Percentiles rank a stretch among this genome's conserved stretches.
phyloP scores from a whole-genome alignment of 2,329 filamentous ascomycete genomes.

The Fusarium sp. region DNA sequence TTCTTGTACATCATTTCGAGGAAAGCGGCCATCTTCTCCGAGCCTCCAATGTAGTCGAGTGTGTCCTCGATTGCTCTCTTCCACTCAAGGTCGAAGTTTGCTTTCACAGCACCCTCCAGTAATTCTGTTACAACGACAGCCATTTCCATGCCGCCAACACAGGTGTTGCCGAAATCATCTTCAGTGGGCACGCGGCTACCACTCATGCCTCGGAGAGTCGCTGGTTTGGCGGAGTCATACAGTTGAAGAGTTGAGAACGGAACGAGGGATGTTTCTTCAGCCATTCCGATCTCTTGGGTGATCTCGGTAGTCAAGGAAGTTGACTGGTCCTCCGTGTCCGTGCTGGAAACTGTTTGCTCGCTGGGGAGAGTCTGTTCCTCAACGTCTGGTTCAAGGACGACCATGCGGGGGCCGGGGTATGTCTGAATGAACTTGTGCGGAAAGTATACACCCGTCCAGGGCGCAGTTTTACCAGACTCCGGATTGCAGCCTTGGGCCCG shows the following conservation, averaged over 20 bases:
- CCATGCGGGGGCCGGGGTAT: conserved; percentile 3
- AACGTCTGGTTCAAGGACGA: neutral
- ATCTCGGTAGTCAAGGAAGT: neutral
- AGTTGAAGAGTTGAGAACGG: neutral
- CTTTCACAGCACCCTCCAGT: neutral
- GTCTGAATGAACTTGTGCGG: neutral
- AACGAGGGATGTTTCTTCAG: neutral
- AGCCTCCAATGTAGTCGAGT: conserved; percentile 10
- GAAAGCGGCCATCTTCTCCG: conserved; percentile 15
- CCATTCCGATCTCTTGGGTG: neutral
- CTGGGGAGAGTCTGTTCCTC: neutral
- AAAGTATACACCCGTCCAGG: conserved; percentile 12
- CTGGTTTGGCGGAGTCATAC: neutral
- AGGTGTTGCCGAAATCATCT: conserved; percentile 7
- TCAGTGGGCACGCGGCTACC: neutral
- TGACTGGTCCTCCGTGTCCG: neutral
- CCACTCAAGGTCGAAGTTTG: neutral
- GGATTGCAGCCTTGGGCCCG: conserved; percentile 3
- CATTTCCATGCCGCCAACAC: conserved; percentile 20
- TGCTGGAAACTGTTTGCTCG: neutral
- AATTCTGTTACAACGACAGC: conserved; percentile 14
- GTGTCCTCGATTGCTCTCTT: conserved; percentile 6
- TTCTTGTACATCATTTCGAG: conserved; percentile 1
- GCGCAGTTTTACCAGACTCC: neutral
- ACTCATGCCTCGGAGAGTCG: conserved; percentile 9